These are phyloP conservation scores for Phoenix dactylifera DNA, from an alignment of 176 grass and related monocot species.

Conservation along the genomic window DNA sequence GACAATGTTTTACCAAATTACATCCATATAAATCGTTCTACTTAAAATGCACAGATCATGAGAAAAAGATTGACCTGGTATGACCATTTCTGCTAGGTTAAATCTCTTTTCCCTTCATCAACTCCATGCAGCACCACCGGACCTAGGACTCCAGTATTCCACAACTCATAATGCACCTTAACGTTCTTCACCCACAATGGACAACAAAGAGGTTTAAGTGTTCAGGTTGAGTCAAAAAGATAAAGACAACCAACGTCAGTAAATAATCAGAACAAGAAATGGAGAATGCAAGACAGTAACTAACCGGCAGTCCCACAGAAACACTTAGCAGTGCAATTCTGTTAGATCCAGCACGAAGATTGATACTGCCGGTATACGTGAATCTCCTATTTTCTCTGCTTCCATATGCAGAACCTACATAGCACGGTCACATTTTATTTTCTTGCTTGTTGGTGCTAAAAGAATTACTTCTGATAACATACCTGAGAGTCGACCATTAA, in stretches of 20 bases:
- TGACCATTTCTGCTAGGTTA: slow-evolving; percentile 96
- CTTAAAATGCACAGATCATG: not conserved
- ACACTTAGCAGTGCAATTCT: slow-evolving; percentile 83
- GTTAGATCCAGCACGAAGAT: slow-evolving; percentile 78
- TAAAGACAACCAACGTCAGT: too few relatives aligned
- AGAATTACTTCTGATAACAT: slow-evolving; percentile 7
- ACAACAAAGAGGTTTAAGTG: not conserved
- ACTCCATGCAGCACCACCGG: slow-evolving; percentile 79
- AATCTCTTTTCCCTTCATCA: slow-evolving; percentile 70
- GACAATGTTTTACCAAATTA: not conserved
- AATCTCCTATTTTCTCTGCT: slow-evolving; percentile 83
- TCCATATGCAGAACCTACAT: slow-evolving; percentile 82
- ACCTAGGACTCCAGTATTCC: slow-evolving; percentile 88
- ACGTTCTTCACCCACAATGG: slow-evolving; percentile 53
- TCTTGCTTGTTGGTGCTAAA: not conserved
- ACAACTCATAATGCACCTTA: slow-evolving; percentile 85
- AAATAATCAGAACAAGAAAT: too few relatives aligned
- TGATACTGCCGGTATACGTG: slow-evolving; percentile 52
- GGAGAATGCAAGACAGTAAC: slow-evolving; percentile 16
- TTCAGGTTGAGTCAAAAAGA: not conserved
- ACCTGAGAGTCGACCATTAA: slow-evolving; percentile 93
- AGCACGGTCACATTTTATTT: slow-evolving; percentile 14
- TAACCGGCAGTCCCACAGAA: slow-evolving; percentile 78
- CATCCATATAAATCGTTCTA: slow-evolving; percentile 3
- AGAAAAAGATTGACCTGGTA: slow-evolving; percentile 51